phyloP scores from a whole-genome alignment of 352 stramenopile genomes.

The Phytophthora foliorum region DNA sequence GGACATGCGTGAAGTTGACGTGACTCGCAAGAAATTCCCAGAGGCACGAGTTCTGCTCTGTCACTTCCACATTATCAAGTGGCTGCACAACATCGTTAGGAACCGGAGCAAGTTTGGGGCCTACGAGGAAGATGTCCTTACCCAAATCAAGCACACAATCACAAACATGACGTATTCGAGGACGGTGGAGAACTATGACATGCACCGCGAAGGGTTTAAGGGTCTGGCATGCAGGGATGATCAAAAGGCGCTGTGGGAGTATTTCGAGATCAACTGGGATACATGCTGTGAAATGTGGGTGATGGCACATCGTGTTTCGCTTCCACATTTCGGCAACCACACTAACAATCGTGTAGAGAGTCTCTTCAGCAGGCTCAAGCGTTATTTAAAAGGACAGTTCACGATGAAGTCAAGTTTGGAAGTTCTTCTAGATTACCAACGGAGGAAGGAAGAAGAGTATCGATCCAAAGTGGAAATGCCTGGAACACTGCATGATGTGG shows the following conservation, averaged over 20 bases:
- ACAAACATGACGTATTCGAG: slow-evolving; percentile 17
- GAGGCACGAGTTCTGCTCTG: not conserved
- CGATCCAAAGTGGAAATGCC: not conserved
- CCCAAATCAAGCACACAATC: slow-evolving; percentile 13
- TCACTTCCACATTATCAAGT: slow-evolving; percentile 25
- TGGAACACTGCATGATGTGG: not conserved
- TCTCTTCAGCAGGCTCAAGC: slow-evolving; percentile 13
- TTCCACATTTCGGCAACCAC: slow-evolving; percentile 16
- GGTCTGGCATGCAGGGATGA: not conserved
- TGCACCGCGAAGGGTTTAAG: slow-evolving; percentile 13
- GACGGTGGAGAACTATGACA: not conserved
- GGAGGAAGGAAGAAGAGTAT: not conserved
- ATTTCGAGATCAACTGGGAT: slow-evolving; percentile 20
- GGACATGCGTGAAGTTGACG: too few species aligned
- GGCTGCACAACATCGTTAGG: slow-evolving; percentile 7
- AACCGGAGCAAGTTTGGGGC: slow-evolving; percentile 1
- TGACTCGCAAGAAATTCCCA: too few species aligned
- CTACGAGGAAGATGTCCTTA: not conserved
- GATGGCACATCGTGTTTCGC: slow-evolving; percentile 13
- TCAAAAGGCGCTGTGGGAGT: not conserved
- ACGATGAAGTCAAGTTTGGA: not conserved
- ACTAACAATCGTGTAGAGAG: slow-evolving; percentile 19
- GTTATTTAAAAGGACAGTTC: not conserved
- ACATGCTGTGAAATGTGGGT: slow-evolving; percentile 14
- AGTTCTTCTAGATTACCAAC: not conserved